Percentiles rank a stretch among this genome's conserved stretches.
phyloP scores from a whole-genome alignment of 306 rosid genomes.

The Castanea mollissima region DNA sequence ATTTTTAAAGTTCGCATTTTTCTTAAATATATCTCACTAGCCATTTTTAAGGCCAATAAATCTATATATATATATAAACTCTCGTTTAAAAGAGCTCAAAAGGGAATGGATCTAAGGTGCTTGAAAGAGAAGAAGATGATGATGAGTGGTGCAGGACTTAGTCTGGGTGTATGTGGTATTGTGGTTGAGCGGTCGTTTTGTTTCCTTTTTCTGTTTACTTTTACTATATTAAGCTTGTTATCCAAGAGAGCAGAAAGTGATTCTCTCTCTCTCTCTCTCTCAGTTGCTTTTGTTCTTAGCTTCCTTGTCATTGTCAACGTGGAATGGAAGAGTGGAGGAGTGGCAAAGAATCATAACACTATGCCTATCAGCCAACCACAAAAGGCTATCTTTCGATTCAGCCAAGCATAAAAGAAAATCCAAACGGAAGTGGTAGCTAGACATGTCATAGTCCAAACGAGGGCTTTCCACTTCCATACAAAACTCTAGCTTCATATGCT shows the following conservation, averaged over 20 bases:
- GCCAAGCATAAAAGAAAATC: background rate
- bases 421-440: background rate
- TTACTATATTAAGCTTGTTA: constrained; percentile 24
- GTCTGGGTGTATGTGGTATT: constrained; percentile 1
- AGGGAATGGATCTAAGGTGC: too few relatives aligned
- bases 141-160: background rate
- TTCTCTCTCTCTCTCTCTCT: background rate
- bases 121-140: background rate
- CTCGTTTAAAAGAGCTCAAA: too few relatives aligned
- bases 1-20: too few relatives aligned
- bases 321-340: constrained; percentile 30
- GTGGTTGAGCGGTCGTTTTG: constrained; percentile 45
- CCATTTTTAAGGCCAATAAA: too few relatives aligned
- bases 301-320: constrained; percentile 41
- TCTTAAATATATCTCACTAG: too few relatives aligned
- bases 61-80: too few relatives aligned
- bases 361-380: constrained; percentile 35
- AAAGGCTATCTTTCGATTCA: background rate
- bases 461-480: too few relatives aligned
- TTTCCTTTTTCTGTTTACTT: background rate
- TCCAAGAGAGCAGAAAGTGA: constrained; percentile 29
- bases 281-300: constrained; percentile 8
- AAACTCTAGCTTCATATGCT: too few relatives aligned
- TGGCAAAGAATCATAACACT: constrained; percentile 55
- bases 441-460: too few relatives aligned